Base-by-base conservation (phyloP, 1,139 yeast genomes). In the Lodderomyces margitis region DNA sequence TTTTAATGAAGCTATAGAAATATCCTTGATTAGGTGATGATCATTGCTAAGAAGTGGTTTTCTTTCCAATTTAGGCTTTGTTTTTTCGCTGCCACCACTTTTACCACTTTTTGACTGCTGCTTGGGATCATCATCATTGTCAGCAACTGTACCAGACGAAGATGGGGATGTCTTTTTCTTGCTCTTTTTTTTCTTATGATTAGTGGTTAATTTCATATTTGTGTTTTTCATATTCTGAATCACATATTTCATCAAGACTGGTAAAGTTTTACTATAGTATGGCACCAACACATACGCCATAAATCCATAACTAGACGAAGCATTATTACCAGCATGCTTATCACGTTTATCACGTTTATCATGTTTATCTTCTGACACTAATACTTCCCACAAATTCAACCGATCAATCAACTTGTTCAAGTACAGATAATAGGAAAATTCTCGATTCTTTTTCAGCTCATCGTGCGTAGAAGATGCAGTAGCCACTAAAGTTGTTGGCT, bases 281-380 rank as follows among this genome's bases (percentile, higher is more conserved):
- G 85, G 85, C 0, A 79, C 68, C 4, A 80, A 48, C 5, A 80
- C 79, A 49, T 74, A 74, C 1, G 73, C 78, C 34, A 78, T 59
- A 52, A 78, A 80, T 4, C 80, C 80, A 1, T 77, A 61, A 5
- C 60, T 36, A 21, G 33, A 21, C 3, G 32, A 30, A 8, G 30
- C 58, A 2, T 61, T 55, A 7, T 58, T 58, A 4, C 62, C 57
- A 4, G 66, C 68, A 11, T 16, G 5, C 3, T 9, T 7, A 11
- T 11, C 30, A n/a, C 16, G 16, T 25, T n/a, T n/a, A n/a, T n/a
- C n/a, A n/a, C n/a, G 30, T 12, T 12, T 25, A 4, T 12, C 30
- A 4, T 25, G 30, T 12, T 28, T 28, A 8, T 28, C 32, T 9
- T 19, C n/a, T 3, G 10, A 17, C 33, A 70, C 53, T 11, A 81